Evolutionary conservation across 371 early-diverging fungal genomes (phyloP).

Genomic region (Capniomyces stellatus): DNA sequence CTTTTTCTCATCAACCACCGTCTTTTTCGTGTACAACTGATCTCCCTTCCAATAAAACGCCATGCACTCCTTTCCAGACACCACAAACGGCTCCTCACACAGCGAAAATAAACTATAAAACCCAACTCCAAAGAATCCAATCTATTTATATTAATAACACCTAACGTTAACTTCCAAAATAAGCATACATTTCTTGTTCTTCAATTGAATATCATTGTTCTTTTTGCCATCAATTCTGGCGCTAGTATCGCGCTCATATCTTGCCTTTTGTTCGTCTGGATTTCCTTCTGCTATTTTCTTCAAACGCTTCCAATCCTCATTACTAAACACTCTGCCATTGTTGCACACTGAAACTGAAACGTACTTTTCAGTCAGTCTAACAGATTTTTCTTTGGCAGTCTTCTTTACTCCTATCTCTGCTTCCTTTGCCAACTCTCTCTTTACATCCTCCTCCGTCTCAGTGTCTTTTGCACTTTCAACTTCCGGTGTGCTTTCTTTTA

Average conservation of each 20-base stretch:
- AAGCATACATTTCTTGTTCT: too few species aligned
- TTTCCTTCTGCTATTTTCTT: slow-evolving; percentile 84
- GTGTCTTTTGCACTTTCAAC: background rate
- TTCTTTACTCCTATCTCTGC: slow-evolving; percentile 15
- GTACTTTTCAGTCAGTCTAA: slow-evolving; percentile 26
- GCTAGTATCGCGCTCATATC: too few species aligned
- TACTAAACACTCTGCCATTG: slow-evolving; percentile 63
- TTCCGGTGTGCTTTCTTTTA: background rate
- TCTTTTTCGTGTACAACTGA: slow-evolving; percentile 57
- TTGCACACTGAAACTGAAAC: slow-evolving; percentile 53
- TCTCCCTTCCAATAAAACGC: slow-evolving; percentile 82
- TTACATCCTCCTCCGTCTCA: background rate
- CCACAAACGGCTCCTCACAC: slow-evolving; percentile 56
- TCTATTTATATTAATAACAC: slow-evolving; percentile 25
- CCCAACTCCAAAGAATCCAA: slow-evolving; percentile 81
- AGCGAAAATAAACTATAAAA: slow-evolving; percentile 74
- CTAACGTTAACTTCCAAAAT: too few species aligned
- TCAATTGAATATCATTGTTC: too few species aligned
- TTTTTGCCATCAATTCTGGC: too few species aligned
- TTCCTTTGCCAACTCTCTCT: slow-evolving; percentile 6
- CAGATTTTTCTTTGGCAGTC: background rate
- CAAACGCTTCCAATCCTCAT: slow-evolving; percentile 69
- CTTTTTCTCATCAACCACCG: slow-evolving; percentile 29
- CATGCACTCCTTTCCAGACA: slow-evolving; percentile 57
- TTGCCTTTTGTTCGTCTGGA: slow-evolving; percentile 43